Evolutionary conservation across 345 rosid species (phyloP).

Genomic region (Melaleuca quinquenervia): DNA sequence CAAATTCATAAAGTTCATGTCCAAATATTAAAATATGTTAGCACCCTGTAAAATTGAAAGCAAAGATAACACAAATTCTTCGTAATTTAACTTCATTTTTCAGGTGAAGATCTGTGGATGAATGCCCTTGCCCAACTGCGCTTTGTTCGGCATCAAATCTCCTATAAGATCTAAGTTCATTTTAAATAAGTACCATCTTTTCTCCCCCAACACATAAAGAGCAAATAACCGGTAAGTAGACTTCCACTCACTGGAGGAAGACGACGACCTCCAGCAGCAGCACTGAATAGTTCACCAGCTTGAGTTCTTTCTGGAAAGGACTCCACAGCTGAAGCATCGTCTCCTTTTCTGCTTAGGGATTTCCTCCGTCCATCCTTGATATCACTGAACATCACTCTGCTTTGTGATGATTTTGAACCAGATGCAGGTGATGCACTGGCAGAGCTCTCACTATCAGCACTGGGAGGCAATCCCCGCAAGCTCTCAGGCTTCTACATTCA

Average conservation of each 20-base stretch:
- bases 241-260: constrained; percentile 45
- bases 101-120: neutral
- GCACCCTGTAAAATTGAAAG: neutral
- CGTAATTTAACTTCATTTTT: neutral
- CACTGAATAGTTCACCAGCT: constrained; percentile 67
- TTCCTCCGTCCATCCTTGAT: constrained; percentile 35
- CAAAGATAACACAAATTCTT: neutral
- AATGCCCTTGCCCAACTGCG: neutral
- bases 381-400: constrained; percentile 21
- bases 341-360: constrained; percentile 44
- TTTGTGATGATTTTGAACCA: constrained; percentile 45
- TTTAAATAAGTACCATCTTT: neutral
- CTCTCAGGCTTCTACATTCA: constrained; percentile 64
- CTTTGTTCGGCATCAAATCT: neutral
- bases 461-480: constrained; percentile 31
- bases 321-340: constrained; percentile 22
- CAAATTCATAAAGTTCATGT: neutral
- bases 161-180: neutral
- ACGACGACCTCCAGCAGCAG: constrained; percentile 34
- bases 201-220: neutral
- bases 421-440: constrained; percentile 59
- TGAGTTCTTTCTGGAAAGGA: constrained; percentile 60
- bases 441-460: constrained; percentile 52
- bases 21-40: neutral
- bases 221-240: neutral